phyloP scores from a whole-genome alignment of 805 yeast genomes.

The Scheffersomyces ergatensis region DNA sequence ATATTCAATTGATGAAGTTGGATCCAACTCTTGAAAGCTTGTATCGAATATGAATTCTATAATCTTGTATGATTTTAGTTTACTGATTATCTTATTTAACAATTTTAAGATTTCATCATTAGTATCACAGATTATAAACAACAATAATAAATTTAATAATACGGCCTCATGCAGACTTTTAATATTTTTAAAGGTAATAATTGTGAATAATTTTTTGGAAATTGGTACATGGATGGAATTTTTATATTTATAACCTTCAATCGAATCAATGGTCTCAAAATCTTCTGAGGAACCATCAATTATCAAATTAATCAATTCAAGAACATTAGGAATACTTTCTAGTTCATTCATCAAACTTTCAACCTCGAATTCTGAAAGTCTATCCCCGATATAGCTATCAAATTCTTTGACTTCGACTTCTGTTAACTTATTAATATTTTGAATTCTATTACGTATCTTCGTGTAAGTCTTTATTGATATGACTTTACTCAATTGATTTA shows the following conservation, averaged over 20 bases:
- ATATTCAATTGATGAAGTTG: conserved; percentile 13
- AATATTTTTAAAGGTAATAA: conserved; percentile 26
- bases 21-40: conserved; percentile 13
- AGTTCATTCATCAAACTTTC: conserved; percentile 17
- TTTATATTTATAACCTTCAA: background rate
- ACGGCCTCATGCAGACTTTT: conserved; percentile 24
- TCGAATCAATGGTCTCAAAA: conserved; percentile 2
- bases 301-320: conserved; percentile 19
- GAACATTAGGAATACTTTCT: conserved; percentile 22
- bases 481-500: conserved; percentile 17
- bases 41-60: conserved; percentile 24
- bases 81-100: conserved; percentile 19
- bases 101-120: conserved; percentile 23
- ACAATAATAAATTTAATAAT: conserved; percentile 24
- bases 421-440: conserved; percentile 9
- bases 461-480: conserved; percentile 28
- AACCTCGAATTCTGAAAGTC: conserved; percentile 21
- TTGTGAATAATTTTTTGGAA: conserved; percentile 20
- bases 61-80: conserved; percentile 21
- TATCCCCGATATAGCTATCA: background rate
- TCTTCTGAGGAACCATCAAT: conserved; percentile 11
- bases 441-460: conserved; percentile 5
- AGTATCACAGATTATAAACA: conserved; percentile 32
- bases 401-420: background rate
- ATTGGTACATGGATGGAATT: conserved; percentile 13